Evolutionary conservation across 768 basidiomycete genomes (phyloP).

Genomic region (Lactifluus volemus): DNA sequence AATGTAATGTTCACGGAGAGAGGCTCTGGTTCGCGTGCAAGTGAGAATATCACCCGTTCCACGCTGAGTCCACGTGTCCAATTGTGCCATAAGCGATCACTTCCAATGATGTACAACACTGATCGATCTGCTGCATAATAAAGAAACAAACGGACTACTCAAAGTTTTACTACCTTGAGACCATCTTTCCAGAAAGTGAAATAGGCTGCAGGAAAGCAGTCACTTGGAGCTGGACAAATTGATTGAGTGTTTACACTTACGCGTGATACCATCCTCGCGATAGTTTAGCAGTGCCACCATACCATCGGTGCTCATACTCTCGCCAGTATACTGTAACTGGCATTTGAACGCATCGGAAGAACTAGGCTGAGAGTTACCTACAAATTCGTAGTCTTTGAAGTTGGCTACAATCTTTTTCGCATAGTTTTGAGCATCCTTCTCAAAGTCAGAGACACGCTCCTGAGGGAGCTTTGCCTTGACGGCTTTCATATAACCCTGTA

Average conservation of each 20-base stretch:
- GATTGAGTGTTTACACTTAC: constrained; percentile 36
- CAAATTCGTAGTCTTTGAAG: constrained; percentile 94
- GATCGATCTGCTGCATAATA: constrained; percentile 11
- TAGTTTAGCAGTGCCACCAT: constrained; percentile 95
- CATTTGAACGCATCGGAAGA: background rate
- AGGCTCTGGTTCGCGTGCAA: too few relatives aligned
- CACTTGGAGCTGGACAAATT: background rate
- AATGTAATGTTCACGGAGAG: background rate
- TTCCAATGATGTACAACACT: constrained; percentile 10
- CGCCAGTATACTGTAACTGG: constrained; percentile 52
- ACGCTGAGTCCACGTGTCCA: background rate
- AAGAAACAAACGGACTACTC: constrained; percentile 20
- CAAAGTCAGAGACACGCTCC: constrained; percentile 64
- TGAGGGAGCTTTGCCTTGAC: constrained; percentile 60
- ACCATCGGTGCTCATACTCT: constrained; percentile 76
- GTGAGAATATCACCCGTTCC: background rate
- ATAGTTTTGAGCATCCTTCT: constrained; percentile 65
- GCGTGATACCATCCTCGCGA: constrained; percentile 77
- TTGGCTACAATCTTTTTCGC: constrained; percentile 86
- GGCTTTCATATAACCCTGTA: constrained; percentile 87
- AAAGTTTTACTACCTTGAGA: constrained; percentile 71
- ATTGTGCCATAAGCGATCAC: background rate
- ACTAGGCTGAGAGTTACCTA: constrained; percentile 30
- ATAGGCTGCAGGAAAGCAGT: constrained; percentile 46
- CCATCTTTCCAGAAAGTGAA: constrained; percentile 97